These are phyloP conservation scores for Entomortierella chlamydospora DNA, from an alignment of 192 early-diverging fungal genomes.

Conservation along the genomic window DNA sequence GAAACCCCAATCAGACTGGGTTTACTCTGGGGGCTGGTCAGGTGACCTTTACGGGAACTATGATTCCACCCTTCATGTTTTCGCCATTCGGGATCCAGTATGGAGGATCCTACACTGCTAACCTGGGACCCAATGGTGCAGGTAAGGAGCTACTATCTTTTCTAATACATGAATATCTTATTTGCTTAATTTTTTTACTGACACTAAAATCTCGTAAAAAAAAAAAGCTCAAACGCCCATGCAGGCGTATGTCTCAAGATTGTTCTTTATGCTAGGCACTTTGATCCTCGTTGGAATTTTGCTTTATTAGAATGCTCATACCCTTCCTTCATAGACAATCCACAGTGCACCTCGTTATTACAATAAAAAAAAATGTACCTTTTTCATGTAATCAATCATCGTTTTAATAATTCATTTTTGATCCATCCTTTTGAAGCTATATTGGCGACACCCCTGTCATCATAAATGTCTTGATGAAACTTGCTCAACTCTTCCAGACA, in stretches of 20 bases:
- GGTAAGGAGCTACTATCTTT: constrained; percentile 24
- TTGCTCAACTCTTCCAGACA: constrained; percentile 54
- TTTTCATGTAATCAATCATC: no score
- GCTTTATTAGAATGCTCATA: constrained; percentile 63
- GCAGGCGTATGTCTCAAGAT: constrained; percentile 81
- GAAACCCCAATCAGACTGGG: constrained; percentile 64
- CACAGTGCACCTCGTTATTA: background rate
- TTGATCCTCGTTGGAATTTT: constrained; percentile 83
- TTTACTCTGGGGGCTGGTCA: constrained; percentile 64
- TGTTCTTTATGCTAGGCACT: constrained; percentile 85
- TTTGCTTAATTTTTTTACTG: no score
- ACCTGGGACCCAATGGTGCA: constrained; percentile 40
- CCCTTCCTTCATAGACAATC: background rate
- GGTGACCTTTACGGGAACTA: constrained; percentile 67
- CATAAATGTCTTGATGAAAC: background rate
- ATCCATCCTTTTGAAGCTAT: background rate
- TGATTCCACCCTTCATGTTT: constrained; percentile 71
- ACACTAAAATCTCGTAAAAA: no score
- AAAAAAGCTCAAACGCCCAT: constrained; percentile 50
- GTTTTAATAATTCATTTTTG: no score
- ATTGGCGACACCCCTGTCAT: background rate
- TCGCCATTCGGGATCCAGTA: constrained; percentile 75
- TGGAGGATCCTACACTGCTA: constrained; percentile 69
- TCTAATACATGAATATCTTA: background rate
- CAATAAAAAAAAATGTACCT: no score